Evolutionary conservation across 2,329 filamentous ascomycete genomes (phyloP).

Genomic region (Fusarium sp.): DNA sequence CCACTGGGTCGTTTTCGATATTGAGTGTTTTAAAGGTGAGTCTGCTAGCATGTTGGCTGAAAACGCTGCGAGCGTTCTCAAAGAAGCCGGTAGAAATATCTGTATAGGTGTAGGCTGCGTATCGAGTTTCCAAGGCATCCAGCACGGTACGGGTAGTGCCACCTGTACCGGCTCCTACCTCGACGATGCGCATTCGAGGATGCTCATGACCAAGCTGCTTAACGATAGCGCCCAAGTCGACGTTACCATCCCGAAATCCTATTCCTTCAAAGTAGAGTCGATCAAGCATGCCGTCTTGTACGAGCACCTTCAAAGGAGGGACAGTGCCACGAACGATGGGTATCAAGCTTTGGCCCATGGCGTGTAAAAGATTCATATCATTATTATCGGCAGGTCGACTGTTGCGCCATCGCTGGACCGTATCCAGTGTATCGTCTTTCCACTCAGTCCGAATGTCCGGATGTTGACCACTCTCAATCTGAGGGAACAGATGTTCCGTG

Average conservation of each 20-base stretch:
- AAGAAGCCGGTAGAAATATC: constrained; percentile 14
- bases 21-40: constrained; percentile 8
- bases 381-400: neutral
- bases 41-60: neutral
- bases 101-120: constrained; percentile 7
- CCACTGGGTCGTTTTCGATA: neutral
- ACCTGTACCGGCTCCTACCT: neutral
- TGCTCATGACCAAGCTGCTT: neutral
- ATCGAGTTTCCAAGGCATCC: neutral
- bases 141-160: neutral
- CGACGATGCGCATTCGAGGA: neutral
- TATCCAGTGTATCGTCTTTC: neutral
- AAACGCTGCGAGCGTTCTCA: constrained; percentile 1
- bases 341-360: constrained; percentile 51
- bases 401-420: neutral
- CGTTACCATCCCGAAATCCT: neutral
- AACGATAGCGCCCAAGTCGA: neutral
- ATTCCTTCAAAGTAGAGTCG: constrained; percentile 48
- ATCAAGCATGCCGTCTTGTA: constrained; percentile 50
- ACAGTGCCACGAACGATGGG: constrained; percentile 50
- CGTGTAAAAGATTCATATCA: constrained; percentile 14
- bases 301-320: constrained; percentile 54
- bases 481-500: neutral
- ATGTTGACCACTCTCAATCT: neutral
- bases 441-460: neutral